Evolutionary conservation across 2,329 filamentous ascomycete genomes (phyloP).

Genomic region (Colletotrichum destructivum): DNA sequence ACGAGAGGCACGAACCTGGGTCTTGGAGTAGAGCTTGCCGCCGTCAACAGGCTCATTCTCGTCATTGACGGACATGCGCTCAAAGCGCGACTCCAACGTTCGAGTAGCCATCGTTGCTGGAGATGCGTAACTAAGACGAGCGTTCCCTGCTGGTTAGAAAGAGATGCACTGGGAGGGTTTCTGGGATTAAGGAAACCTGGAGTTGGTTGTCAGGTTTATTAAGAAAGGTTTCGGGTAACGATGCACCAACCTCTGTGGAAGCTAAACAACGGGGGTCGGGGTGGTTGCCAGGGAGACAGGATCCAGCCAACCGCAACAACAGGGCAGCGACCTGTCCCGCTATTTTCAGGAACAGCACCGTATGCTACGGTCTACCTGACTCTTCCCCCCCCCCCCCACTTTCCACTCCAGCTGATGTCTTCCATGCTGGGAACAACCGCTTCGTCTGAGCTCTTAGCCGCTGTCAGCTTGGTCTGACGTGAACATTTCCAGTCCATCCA

Average conservation of each 20-base stretch:
- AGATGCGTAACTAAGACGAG: constrained; percentile 28
- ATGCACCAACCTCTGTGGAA: constrained; percentile 28
- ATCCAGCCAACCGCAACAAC: constrained; percentile 12
- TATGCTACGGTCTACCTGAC: neutral
- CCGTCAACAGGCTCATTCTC: constrained; percentile 80
- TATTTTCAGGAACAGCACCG: constrained; percentile 22
- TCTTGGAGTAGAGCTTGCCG: constrained; percentile 75
- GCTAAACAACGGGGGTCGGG: constrained; percentile 38
- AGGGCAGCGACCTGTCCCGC: constrained; percentile 40
- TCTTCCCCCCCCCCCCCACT: constrained; percentile 14
- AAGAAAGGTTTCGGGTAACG: constrained; percentile 35
- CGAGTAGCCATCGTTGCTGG: constrained; percentile 76
- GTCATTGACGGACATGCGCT: constrained; percentile 90
- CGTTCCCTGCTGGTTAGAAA: constrained; percentile 41
- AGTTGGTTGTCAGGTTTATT: constrained; percentile 28
- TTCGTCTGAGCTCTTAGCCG: constrained; percentile 27
- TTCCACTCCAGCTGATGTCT: constrained; percentile 19
- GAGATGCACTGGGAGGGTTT: constrained; percentile 28
- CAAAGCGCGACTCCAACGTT: constrained; percentile 87
- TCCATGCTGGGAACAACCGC: neutral
- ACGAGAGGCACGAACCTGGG: constrained; percentile 73
- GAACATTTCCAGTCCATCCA: neutral
- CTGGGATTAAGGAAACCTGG: constrained; percentile 11
- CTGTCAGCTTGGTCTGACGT: constrained; percentile 35
- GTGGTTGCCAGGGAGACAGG: constrained; percentile 38